These are phyloP conservation scores for Apiospora aurea DNA, from an alignment of 2,329 filamentous ascomycete species.

Conservation along the genomic window DNA sequence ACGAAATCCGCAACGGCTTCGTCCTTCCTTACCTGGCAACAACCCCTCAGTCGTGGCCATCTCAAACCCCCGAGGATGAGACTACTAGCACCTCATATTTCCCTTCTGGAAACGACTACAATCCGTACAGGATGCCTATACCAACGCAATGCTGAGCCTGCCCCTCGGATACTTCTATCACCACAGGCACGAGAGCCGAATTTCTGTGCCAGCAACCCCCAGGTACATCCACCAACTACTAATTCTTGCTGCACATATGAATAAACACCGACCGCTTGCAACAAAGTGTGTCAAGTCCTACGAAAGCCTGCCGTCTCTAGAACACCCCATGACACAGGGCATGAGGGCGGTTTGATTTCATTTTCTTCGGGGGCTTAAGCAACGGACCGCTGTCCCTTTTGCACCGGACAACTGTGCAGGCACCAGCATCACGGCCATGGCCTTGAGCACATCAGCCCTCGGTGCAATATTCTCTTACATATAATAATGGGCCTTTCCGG, in stretches of 20 bases:
- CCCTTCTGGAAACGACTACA: constrained; percentile 26
- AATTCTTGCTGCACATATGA: constrained; percentile 19
- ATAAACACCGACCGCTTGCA: constrained; percentile 13
- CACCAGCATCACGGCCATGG: not conserved
- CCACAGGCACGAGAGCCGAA: not conserved
- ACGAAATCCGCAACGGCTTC: constrained; percentile 71
- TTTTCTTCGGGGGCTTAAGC: not conserved
- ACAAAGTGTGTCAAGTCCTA: not conserved
- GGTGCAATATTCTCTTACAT: constrained; percentile 8
- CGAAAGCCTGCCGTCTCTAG: not conserved
- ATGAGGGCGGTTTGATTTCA: not conserved
- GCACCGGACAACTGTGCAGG: not conserved
- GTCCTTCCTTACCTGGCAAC: constrained; percentile 50
- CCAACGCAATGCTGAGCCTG: constrained; percentile 33
- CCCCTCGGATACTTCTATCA: not conserved
- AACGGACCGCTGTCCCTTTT: not conserved
- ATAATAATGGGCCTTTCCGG: constrained; percentile 30
- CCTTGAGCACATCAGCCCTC: not conserved
- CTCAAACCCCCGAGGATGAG: constrained; percentile 8
- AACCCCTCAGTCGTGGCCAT: constrained; percentile 24
- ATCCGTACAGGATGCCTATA: constrained; percentile 36
- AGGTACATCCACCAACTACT: not conserved
- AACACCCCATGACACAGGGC: not conserved
- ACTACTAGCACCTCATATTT: constrained; percentile 27
- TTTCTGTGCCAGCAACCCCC: not conserved